Evolutionary conservation across 768 basidiomycete species (phyloP).

Genomic region (Heimioporus sp.): DNA sequence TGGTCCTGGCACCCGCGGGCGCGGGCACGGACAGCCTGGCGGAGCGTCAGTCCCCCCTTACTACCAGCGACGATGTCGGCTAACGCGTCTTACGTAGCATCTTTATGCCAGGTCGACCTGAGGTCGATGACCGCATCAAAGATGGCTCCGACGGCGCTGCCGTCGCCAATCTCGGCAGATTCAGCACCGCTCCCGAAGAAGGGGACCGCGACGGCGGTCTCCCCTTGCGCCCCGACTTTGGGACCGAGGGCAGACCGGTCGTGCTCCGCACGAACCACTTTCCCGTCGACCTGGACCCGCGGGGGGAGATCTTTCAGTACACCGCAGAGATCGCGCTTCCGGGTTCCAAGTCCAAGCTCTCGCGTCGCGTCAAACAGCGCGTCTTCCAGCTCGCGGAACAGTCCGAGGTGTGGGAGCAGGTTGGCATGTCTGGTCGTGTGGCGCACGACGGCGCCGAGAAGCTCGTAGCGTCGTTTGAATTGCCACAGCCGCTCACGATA

Average conservation of each 20-base stretch:
- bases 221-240: constrained; percentile 47
- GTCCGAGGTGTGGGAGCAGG: constrained; percentile 36
- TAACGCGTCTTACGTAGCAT: constrained; percentile 1
- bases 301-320: constrained; percentile 41
- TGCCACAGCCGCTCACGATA: constrained; percentile 43
- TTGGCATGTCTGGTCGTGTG: constrained; percentile 34
- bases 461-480: constrained; percentile 37
- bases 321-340: constrained; percentile 29
- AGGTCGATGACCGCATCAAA: constrained; percentile 54
- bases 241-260: constrained; percentile 38
- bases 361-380: constrained; percentile 38
- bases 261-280: constrained; percentile 50
- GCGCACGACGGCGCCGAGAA: constrained; percentile 47
- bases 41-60: constrained; percentile 15
- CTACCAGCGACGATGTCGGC: background rate
- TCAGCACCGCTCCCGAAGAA: constrained; percentile 6
- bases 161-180: constrained; percentile 28
- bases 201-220: constrained; percentile 19
- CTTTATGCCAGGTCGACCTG: constrained; percentile 34
- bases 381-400: constrained; percentile 47
- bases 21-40: constrained; percentile 12
- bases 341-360: constrained; percentile 14
- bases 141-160: constrained; percentile 39
- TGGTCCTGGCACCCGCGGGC: constrained; percentile 20
- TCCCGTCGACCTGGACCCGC: constrained; percentile 38